Evolutionary conservation across 345 rosid species (phyloP).

Genomic region (Gossypium herbaceum): DNA sequence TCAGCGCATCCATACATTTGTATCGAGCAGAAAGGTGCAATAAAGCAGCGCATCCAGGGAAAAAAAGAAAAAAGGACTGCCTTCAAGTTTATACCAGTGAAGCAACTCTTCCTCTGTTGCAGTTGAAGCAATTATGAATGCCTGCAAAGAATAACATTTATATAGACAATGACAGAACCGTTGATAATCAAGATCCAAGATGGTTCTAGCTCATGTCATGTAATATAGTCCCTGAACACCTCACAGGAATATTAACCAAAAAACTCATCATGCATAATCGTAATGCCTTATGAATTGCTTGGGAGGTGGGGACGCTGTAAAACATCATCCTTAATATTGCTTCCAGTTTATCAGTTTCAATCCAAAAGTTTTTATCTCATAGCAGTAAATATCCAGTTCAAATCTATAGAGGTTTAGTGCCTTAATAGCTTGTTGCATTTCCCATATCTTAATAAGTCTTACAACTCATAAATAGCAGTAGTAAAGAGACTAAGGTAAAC

Average conservation of each 20-base stretch:
- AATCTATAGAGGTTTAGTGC: neutral
- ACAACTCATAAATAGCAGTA: neutral
- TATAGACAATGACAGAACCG: neutral
- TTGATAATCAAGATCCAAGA: neutral
- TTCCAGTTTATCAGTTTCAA: neutral
- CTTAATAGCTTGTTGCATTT: conserved; percentile 3
- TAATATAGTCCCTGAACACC: neutral
- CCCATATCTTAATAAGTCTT: neutral
- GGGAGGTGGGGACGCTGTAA: neutral
- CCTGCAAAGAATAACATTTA: conserved; percentile 45
- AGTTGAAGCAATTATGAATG: conserved; percentile 94
- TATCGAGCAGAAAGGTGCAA: conserved; percentile 3
- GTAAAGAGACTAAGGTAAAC: neutral
- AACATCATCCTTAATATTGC: neutral
- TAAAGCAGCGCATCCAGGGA: neutral
- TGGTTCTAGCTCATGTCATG: neutral
- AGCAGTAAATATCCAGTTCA: neutral
- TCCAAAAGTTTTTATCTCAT: neutral
- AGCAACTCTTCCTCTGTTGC: conserved; percentile 92
- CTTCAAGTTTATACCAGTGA: conserved; percentile 55
- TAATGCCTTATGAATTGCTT: neutral
- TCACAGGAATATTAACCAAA: conserved; percentile 9
- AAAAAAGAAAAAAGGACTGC: neutral
- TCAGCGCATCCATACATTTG: neutral
- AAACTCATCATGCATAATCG: neutral